Percentiles rank a stretch among this genome's conserved stretches.
These are phyloP conservation scores for Lanmaoa pseudosensibilis DNA, from an alignment of 768 basidiomycete species.

Conservation along the genomic window DNA sequence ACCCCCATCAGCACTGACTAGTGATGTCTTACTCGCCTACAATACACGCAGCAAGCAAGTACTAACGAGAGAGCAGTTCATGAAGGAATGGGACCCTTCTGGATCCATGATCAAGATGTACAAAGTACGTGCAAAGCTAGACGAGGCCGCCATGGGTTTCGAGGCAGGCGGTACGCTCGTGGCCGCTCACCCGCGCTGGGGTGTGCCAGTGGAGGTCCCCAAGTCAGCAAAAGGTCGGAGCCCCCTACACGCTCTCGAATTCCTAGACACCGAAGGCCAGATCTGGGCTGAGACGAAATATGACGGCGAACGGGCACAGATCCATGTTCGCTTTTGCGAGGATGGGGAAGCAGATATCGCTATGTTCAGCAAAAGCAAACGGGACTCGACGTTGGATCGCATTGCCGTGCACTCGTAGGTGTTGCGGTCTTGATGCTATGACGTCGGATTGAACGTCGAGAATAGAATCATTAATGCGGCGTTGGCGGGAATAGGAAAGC, in stretches of 20 bases:
- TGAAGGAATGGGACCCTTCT: conserved; percentile 70
- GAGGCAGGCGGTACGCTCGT: conserved; percentile 34
- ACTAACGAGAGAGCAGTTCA: conserved; percentile 61
- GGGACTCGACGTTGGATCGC: conserved; percentile 81
- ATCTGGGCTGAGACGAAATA: conserved; percentile 94
- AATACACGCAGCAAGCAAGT: conserved; percentile 55
- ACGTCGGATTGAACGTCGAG: background rate
- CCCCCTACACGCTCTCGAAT: conserved; percentile 54
- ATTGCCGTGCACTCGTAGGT: conserved; percentile 55
- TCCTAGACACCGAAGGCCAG: conserved; percentile 21
- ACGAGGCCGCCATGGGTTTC: conserved; percentile 50
- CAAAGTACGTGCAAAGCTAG: conserved; percentile 54
- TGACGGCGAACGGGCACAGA: conserved; percentile 93
- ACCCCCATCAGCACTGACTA: conserved; percentile 46
- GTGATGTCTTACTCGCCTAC: conserved; percentile 50
- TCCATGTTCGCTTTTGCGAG: conserved; percentile 63
- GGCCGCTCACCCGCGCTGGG: conserved; percentile 45
- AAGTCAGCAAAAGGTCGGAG: conserved; percentile 77
- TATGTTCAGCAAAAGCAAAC: conserved; percentile 86
- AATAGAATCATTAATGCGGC: conserved; percentile 59
- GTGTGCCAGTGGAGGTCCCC: conserved; percentile 72
- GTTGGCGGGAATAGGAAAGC: conserved; percentile 44
- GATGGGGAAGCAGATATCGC: conserved; percentile 49
- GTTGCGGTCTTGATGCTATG: background rate
- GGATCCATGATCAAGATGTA: conserved; percentile 54